Evolutionary conservation across 257 asterid species (phyloP).

Genomic region (Gentiana dahurica): DNA sequence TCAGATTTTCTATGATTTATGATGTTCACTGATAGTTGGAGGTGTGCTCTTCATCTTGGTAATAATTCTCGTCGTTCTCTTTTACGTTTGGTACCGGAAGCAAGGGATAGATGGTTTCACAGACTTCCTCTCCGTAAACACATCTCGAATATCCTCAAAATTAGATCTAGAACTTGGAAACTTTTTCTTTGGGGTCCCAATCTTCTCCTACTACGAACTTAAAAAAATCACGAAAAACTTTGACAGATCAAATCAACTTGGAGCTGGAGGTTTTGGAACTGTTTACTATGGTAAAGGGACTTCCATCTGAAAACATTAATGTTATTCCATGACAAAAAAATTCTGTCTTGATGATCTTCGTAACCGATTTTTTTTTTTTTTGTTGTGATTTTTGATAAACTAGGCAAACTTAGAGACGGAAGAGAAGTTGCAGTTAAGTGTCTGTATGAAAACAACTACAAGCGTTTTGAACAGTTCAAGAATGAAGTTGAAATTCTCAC

Average conservation of each 20-base stretch:
- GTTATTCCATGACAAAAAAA: neutral
- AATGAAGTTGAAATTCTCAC: constrained; percentile 56
- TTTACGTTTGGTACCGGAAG: constrained; percentile 26
- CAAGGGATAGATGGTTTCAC: constrained; percentile 15
- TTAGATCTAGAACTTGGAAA: constrained; percentile 33
- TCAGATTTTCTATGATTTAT: neutral
- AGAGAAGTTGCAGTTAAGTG: constrained; percentile 87
- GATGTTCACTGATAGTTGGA: constrained; percentile 3
- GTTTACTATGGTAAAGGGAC: constrained; percentile 58
- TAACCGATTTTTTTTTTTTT: neutral
- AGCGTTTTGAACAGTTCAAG: constrained; percentile 59
- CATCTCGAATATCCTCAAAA: constrained; percentile 30
- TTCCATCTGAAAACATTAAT: neutral
- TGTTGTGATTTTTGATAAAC: neutral
- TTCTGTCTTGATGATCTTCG: neutral
- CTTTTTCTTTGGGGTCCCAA: constrained; percentile 39
- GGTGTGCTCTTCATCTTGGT: neutral
- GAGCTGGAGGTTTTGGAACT: constrained; percentile 88
- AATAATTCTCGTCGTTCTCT: neutral
- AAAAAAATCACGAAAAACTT: constrained; percentile 48
- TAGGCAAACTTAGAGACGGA: constrained; percentile 68
- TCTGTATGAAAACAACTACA: constrained; percentile 59
- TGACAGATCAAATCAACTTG: constrained; percentile 55
- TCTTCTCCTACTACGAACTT: constrained; percentile 60
- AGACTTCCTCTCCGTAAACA: constrained; percentile 27